Conservation (phyloP, 768 basidiomycete species). For the Trametes coccinea region DNA sequence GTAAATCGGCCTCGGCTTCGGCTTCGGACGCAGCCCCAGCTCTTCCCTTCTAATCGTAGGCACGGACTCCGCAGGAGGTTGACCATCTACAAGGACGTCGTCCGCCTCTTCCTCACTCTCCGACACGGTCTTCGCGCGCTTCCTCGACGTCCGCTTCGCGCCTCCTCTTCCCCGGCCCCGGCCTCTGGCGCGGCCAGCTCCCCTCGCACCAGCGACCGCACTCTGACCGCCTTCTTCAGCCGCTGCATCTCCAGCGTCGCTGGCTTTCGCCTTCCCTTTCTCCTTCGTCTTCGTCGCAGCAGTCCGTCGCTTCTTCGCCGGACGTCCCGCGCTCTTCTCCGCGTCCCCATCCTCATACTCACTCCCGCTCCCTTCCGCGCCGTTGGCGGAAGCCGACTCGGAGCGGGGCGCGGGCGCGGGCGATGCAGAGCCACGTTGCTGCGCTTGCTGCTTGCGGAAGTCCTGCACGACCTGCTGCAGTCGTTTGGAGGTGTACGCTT, state of each 20-base stretch:
- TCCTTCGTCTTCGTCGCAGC: constrained; percentile 15
- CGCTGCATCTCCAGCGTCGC: background rate
- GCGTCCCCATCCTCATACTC: constrained; percentile 21
- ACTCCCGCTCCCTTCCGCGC: constrained; percentile 27
- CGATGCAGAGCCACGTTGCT: constrained; percentile 15
- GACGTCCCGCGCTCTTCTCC: constrained; percentile 27
- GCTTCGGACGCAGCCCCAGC: constrained; percentile 43
- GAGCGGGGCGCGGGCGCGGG: constrained; percentile 1
- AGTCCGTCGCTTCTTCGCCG: constrained; percentile 36
- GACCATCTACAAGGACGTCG: background rate
- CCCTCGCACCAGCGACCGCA: background rate
- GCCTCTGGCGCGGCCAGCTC: constrained; percentile 3
- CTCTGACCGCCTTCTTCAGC: background rate
- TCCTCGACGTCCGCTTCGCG: constrained; percentile 19
- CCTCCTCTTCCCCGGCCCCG: constrained; percentile 7
- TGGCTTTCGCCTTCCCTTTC: background rate
- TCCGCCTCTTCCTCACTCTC: constrained; percentile 19
- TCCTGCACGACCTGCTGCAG: constrained; percentile 85
- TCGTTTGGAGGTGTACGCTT: constrained; percentile 83
- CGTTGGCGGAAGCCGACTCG: constrained; percentile 21
- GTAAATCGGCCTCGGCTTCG: constrained; percentile 29
- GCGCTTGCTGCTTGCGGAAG: constrained; percentile 56
- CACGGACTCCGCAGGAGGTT: constrained; percentile 27
- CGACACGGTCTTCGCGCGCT: constrained; percentile 25
- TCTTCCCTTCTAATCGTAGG: constrained; percentile 21